Conservation (phyloP, 2,329 filamentous ascomycete genomes). For the Beauveria caledonica region DNA sequence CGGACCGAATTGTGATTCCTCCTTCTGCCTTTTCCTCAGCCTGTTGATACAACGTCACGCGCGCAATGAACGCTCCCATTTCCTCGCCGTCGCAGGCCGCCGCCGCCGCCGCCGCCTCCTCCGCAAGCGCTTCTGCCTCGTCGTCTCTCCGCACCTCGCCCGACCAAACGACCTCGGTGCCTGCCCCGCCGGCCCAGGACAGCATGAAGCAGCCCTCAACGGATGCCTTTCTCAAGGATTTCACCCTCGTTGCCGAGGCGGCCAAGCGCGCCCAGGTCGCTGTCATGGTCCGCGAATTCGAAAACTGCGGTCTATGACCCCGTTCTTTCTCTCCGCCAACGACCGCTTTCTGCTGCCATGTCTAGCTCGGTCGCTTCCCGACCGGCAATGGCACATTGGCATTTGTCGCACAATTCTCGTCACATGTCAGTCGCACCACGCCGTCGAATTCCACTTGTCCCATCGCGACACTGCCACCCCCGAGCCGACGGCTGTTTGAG, state of each 20-base stretch:
- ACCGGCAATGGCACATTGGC: background rate
- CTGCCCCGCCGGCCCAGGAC: constrained; percentile 18
- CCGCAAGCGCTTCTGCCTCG: constrained; percentile 23
- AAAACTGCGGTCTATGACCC: constrained; percentile 52
- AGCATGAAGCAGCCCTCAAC: constrained; percentile 33
- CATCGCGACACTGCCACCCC: background rate
- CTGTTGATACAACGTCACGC: background rate
- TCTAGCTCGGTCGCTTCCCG: background rate
- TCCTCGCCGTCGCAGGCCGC: constrained; percentile 19
- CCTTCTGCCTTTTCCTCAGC: background rate
- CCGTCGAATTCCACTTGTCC: background rate
- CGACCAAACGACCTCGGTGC: constrained; percentile 18
- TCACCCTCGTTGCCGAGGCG: constrained; percentile 82
- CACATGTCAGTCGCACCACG: background rate
- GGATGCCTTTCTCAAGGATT: constrained; percentile 64
- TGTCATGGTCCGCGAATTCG: constrained; percentile 78
- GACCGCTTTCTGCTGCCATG: background rate
- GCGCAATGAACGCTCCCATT: constrained; percentile 27
- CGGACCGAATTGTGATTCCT: background rate
- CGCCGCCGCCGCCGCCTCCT: constrained; percentile 21
- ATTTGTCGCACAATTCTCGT: background rate
- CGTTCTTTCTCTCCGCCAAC: background rate
- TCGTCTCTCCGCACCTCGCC: constrained; percentile 19
- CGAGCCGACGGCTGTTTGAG: background rate
- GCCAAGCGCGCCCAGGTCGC: constrained; percentile 90